A percentile compares a stretch with the other conserved stretches of the same genome.
phyloP scores from a whole-genome alignment of 1,139 yeast genomes.

The Candida frijolesensis region DNA sequence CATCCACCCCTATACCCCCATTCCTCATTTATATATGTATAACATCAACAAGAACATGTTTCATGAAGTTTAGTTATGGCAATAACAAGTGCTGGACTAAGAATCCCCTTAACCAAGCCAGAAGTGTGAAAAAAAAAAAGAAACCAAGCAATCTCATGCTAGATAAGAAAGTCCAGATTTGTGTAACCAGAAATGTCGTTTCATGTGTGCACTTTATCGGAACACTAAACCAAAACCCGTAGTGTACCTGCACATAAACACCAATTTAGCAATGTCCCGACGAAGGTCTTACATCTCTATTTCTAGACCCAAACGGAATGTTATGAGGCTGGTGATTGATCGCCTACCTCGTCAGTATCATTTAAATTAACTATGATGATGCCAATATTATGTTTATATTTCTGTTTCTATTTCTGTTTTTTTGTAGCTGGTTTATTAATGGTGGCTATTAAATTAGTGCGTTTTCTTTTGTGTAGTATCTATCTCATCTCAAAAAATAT shows the following conservation, averaged over 20 bases:
- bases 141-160: not conserved
- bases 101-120: not conserved
- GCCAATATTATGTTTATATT: too few relatives aligned
- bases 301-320: not conserved
- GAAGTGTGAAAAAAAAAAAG: not conserved
- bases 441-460: too few relatives aligned
- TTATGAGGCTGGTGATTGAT: not conserved
- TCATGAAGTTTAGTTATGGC: too few relatives aligned
- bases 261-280: not conserved
- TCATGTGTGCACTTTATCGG: not conserved
- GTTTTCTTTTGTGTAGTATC: too few relatives aligned
- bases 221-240: not conserved
- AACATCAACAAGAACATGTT: too few relatives aligned
- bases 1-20: too few relatives aligned
- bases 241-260: not conserved
- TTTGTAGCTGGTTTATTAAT: too few relatives aligned
- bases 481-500: too few relatives aligned
- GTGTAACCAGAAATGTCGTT: conserved; percentile 1
- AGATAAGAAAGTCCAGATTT: not conserved
- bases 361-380: too few relatives aligned
- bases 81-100: not conserved
- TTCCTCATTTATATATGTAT: too few relatives aligned
- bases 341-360: too few relatives aligned
- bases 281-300: not conserved
- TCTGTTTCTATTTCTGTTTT: too few relatives aligned